phyloP scores from a whole-genome alignment of 805 yeast genomes.

The Candida piceae region DNA sequence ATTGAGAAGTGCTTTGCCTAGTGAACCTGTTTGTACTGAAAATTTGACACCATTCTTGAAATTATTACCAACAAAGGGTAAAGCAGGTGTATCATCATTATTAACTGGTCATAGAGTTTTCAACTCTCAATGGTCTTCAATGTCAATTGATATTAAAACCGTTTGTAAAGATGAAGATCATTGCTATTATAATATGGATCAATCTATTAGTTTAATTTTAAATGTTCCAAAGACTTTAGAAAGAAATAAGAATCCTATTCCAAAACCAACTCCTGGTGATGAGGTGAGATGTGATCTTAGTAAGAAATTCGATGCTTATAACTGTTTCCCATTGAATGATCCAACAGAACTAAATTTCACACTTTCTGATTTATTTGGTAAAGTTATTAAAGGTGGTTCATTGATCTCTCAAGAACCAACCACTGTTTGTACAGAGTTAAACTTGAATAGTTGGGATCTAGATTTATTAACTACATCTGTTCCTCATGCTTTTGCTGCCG shows the following conservation, averaged over 20 bases:
- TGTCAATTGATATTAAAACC: constrained; percentile 77
- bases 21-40: constrained; percentile 96
- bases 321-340: constrained; percentile 75
- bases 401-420: constrained; percentile 44
- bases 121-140: constrained; percentile 90
- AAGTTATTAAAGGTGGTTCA: constrained; percentile 58
- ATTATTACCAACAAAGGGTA: constrained; percentile 86
- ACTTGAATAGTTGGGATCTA: constrained; percentile 40
- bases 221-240: constrained; percentile 67
- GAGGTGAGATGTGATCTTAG: constrained; percentile 67
- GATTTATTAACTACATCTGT: constrained; percentile 9
- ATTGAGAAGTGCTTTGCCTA: constrained; percentile 82
- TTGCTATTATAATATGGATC: constrained; percentile 54
- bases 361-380: constrained; percentile 67
- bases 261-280: constrained; percentile 70
- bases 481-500: neutral
- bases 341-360: constrained; percentile 42
- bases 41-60: constrained; percentile 91
- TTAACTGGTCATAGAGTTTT: constrained; percentile 88
- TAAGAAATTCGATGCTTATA: constrained; percentile 54
- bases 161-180: constrained; percentile 35
- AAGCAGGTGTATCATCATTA: constrained; percentile 78
- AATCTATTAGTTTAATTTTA: constrained; percentile 65
- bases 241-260: constrained; percentile 63
- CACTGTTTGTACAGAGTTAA: constrained; percentile 38